These are phyloP conservation scores for Ampelomyces quisqualis DNA, from an alignment of 2,329 filamentous ascomycete genomes.

Conservation along the genomic window DNA sequence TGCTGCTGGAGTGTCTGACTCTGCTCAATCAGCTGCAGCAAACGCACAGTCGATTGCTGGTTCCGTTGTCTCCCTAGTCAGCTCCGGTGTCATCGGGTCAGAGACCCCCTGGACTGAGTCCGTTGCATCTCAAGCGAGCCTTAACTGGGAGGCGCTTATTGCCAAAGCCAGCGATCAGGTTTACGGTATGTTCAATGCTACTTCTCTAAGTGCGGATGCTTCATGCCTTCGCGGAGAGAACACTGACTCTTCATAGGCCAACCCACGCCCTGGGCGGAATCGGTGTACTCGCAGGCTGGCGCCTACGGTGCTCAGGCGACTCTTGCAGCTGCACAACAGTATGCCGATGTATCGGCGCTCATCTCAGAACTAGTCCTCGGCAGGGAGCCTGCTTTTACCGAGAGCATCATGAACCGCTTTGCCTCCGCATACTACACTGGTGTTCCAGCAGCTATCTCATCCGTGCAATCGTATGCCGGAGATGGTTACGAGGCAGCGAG, in stretches of 20 bases:
- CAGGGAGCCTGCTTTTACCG: slow-evolving; percentile 77
- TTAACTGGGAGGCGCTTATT: slow-evolving; percentile 65
- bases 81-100: slow-evolving; percentile 48
- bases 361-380: slow-evolving; percentile 75
- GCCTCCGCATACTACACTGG: slow-evolving; percentile 71
- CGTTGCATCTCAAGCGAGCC: slow-evolving; percentile 57
- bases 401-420: slow-evolving; percentile 73
- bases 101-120: slow-evolving; percentile 56
- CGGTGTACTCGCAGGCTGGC: slow-evolving; percentile 54
- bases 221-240: too few relatives aligned
- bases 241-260: slow-evolving; percentile 43
- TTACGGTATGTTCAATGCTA: slow-evolving; percentile 57
- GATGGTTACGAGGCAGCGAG: slow-evolving; percentile 50
- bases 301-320: slow-evolving; percentile 64
- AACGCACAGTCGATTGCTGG: slow-evolving; percentile 53
- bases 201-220: too few relatives aligned
- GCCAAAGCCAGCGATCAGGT: slow-evolving; percentile 67
- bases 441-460: slow-evolving; percentile 56
- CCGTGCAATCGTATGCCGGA: slow-evolving; percentile 56
- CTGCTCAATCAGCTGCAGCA: slow-evolving; percentile 45
- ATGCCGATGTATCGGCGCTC: slow-evolving; percentile 67
- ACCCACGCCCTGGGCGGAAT: slow-evolving; percentile 54
- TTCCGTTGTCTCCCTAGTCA: slow-evolving; percentile 49
- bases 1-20: slow-evolving; percentile 42
- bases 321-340: slow-evolving; percentile 62